Evolutionary conservation across 1,284 basidiomycete species (phyloP), one percentile per base, ranked within the genome.

Genomic region (Apiotrichum mycotoxinovorans): DNA sequence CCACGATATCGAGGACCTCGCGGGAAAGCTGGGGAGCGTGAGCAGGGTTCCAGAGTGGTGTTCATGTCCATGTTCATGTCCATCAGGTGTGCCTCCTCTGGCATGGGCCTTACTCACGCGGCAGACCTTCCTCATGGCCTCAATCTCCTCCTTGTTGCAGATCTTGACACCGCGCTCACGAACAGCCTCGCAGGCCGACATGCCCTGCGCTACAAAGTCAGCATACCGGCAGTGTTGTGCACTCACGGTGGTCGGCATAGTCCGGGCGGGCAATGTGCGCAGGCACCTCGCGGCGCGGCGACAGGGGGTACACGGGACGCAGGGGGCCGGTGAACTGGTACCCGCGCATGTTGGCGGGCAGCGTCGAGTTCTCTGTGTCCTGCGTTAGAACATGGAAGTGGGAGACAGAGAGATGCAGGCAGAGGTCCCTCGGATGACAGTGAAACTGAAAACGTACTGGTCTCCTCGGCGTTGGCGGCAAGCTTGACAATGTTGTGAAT

Each of bases 1-100:
- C 95, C 18, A 89, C 87, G 58, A 91, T 82, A 75, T 98, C 93
- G 22, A 98, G 83, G 12, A 98, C 87, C 80, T 98, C 91, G 60
- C 96, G 82, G 12, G 84, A 85, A 61, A 97, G 82, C 92, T 98
- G 66, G 11, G 3, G 54, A n/a, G 37, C 22, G 7, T 23, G 18
- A 20, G 38, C 26, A n/a, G 64, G 56, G 50, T 34, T 35, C 7
- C n/a, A n/a, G n/a, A n/a, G n/a, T n/a, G n/a, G n/a, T n/a, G n/a
- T n/a, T n/a, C n/a, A n/a, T n/a, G n/a, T n/a, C n/a, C n/a, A n/a
- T n/a, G n/a, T n/a, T n/a, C n/a, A n/a, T n/a, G n/a, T n/a, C n/a
- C n/a, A n/a, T n/a, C n/a, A n/a, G n/a, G n/a, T n/a, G n/a, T n/a
- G n/a, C n/a, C n/a, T n/a, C n/a, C n/a, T n/a, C n/a, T n/a, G n/a